Base-by-base conservation (phyloP, 257 asterid genomes). In the Solanum microdontum region DNA sequence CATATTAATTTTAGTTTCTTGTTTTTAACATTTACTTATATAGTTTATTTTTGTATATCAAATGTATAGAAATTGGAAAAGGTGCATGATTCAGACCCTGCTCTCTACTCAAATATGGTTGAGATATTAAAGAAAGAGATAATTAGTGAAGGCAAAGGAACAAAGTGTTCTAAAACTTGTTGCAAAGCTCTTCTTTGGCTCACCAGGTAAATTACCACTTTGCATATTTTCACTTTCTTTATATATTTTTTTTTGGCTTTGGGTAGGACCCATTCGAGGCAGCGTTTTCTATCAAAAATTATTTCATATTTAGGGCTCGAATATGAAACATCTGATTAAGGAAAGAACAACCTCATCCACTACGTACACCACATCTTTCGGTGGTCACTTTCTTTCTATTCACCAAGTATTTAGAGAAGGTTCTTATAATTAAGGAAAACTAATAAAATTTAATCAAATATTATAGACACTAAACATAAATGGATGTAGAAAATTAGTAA, bases 111-210 rank as follows among this genome's bases (percentile, higher is more conserved):
- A 90, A 94, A 95, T 69, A 89, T 94, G 87, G 93, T 94, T 87
- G 96, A 93, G 92, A 96, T 96, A 58, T 36, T 96, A 90, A 94
- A 91, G 91, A 93, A 94, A 87, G 99, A 96, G 88, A 19, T 17
- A 2, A 90, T 73, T 13, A 84, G 70, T 14, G 95, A 93, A 91
- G 97, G 93, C 83, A 93, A 68, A 5, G 94, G 96, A 11, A 95
- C 45, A 83, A 89, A 90, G 55, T 95, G 96, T 32, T 93, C 91
- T 89, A 95, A 19, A 7, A 55, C 95, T 30, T 93, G 97, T 86
- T 89, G 96, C 86, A 96, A 94, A 88, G 92, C 99, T 76, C 92
- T 97, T 84, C 94, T 97, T 87, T 97, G 99, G 98, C 97, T 97
- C 34, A 94, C 93, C 82, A 94, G 99, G 99, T 95, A 88, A 55